Conservation (phyloP, 305 asterid genomes). For the Withania somnifera region DNA sequence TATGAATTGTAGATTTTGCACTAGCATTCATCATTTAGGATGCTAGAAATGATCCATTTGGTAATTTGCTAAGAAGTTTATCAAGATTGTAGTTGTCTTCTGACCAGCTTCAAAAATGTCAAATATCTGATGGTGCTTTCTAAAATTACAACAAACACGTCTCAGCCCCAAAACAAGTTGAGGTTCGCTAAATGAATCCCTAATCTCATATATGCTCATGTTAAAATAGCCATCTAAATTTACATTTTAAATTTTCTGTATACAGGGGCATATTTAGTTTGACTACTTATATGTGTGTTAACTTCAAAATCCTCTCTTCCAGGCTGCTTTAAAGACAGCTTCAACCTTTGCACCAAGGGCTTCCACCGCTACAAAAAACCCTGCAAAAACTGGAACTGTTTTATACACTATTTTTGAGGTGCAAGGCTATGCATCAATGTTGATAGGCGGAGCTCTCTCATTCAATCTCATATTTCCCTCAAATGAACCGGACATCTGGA, state of each 20-base stretch:
- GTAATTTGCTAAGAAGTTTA: neutral
- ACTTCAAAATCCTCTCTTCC: neutral
- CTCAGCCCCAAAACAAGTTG: neutral
- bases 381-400: constrained; percentile 71
- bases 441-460: constrained; percentile 84
- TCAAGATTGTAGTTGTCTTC: neutral
- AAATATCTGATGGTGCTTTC: neutral
- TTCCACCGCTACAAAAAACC: constrained; percentile 70
- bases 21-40: neutral
- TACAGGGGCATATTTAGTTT: neutral
- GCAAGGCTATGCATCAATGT: constrained; percentile 63
- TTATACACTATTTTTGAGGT: constrained; percentile 79
- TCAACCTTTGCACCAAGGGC: constrained; percentile 95
- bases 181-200: neutral
- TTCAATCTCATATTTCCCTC: constrained; percentile 90
- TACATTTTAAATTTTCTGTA: neutral
- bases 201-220: neutral
- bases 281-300: neutral
- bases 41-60: neutral
- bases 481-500: constrained; percentile 86
- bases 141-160: neutral
- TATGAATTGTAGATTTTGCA: neutral
- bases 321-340: constrained; percentile 92
- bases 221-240: neutral
- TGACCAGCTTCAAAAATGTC: neutral